Evolutionary conservation across 352 stramenopile species (phyloP), one percentile per base, ranked within the genome.

Genomic region (Globisporangium megalacanthum): DNA sequence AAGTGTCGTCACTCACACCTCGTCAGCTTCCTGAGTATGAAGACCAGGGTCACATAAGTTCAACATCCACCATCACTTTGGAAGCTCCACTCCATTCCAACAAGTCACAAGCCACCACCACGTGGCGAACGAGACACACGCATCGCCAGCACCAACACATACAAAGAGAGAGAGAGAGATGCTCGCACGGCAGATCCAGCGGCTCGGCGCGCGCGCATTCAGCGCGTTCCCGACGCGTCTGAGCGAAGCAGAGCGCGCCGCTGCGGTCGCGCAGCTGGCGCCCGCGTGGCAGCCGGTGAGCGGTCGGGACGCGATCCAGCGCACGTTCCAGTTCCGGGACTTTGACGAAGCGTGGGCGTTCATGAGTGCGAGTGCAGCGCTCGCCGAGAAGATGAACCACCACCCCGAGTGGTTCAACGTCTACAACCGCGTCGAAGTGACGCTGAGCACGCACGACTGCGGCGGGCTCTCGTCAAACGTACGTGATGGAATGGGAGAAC

Each of bases 391-490:
- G 54, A 88, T 98, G 83, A 86, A 98, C 73, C 97, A 99, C 81
- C 97, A 99, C 79, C 97, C 97, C 1, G 96, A 99, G 82, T 99
- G 96, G 96, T 98, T 97, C 71, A 99, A 99, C 69, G 95, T 99
- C 6, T 99, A 99, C 80, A 99, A 98, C 74, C 77, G 75, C 48
- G 96, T 99, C 19, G 81, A 98, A 49, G 92, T 99, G 45, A 98
- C 92, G 45, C 78, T 99, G 19, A 98, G 92, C 52, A 99, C 96
- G 19, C 96, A 99, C 75, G 95, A 99, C 71, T 96, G 86, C 62
- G 78, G 80, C 61, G 96, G 96, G 1, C 68, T 99, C 20, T 97
- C 90, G 39, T 69, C 87, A 51, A 98, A 98, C 65, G 77, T 88
- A 31, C n/a, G 19, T 35, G 36, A 15, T 56, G 37, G 11, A 14